Conservation (phyloP, 495 filamentous ascomycete genomes). For the Neurospora cerealis region DNA sequence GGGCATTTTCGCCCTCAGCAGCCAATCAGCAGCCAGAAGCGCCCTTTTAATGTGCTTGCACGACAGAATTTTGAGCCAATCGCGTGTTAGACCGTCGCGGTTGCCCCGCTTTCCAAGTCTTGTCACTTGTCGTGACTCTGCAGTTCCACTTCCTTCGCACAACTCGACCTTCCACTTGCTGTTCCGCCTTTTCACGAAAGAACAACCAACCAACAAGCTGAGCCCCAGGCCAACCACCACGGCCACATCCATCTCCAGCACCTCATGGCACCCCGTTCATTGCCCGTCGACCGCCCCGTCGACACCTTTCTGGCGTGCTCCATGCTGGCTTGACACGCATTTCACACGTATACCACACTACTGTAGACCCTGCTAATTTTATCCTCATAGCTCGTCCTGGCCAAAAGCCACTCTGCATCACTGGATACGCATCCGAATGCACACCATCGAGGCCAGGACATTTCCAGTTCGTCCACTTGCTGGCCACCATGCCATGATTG, state of each 20-base stretch:
- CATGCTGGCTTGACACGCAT: neutral
- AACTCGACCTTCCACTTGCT: neutral
- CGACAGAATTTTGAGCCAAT: constrained; percentile 27
- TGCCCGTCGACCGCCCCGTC: neutral
- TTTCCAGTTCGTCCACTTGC: neutral
- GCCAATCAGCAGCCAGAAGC: constrained; percentile 16
- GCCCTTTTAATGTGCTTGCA: constrained; percentile 15
- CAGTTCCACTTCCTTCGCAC: neutral
- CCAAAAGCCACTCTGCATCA: neutral
- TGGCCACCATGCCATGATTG: neutral
- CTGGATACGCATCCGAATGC: neutral
- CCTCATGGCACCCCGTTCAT: neutral
- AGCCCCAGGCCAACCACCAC: neutral
- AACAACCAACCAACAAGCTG: neutral
- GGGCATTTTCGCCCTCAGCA: neutral
- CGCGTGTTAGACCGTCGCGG: neutral
- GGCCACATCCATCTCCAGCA: neutral
- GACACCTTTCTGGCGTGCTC: neutral
- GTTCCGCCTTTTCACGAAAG: neutral
- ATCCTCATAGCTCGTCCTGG: neutral
- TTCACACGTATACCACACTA: neutral
- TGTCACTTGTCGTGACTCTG: neutral
- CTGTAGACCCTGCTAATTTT: neutral
- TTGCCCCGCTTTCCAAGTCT: neutral
- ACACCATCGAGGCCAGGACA: neutral